Evolutionary conservation across 2,329 filamentous ascomycete species (phyloP).

Genomic region (Coniella vitis): DNA sequence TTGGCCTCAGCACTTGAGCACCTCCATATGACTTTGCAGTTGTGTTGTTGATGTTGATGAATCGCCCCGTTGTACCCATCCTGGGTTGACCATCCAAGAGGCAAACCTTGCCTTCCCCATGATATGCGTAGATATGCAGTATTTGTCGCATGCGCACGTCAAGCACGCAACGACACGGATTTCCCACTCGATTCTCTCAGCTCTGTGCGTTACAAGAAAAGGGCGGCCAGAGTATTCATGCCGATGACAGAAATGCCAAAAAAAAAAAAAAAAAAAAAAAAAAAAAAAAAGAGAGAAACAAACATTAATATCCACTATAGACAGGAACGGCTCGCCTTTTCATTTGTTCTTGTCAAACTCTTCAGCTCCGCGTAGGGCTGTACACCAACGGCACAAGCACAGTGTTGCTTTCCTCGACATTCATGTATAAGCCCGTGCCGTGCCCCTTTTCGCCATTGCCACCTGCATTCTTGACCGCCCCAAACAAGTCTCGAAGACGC

Average conservation of each 20-base stretch:
- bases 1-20: constrained; percentile 10
- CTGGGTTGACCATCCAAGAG: not conserved
- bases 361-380: constrained; percentile 32
- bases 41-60: not conserved
- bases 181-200: not conserved
- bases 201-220: too few relatives aligned
- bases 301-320: too few relatives aligned
- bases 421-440: constrained; percentile 28
- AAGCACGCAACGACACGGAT: not conserved
- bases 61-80: not conserved
- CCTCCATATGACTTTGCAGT: constrained; percentile 1
- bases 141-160: too few relatives aligned
- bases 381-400: constrained; percentile 56
- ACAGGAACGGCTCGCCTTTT: too few relatives aligned
- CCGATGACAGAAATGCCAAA: too few relatives aligned
- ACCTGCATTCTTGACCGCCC: constrained; percentile 11
- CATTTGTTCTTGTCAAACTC: not conserved
- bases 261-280: too few relatives aligned
- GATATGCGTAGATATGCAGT: too few relatives aligned
- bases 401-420: constrained; percentile 42
- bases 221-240: too few relatives aligned
- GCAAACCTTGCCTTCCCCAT: not conserved
- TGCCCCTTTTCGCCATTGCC: constrained; percentile 2
- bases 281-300: too few relatives aligned
- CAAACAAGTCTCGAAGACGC: constrained; percentile 14